These are phyloP conservation scores for Suillus sp. DNA, from an alignment of 768 basidiomycete species.

Conservation along the genomic window DNA sequence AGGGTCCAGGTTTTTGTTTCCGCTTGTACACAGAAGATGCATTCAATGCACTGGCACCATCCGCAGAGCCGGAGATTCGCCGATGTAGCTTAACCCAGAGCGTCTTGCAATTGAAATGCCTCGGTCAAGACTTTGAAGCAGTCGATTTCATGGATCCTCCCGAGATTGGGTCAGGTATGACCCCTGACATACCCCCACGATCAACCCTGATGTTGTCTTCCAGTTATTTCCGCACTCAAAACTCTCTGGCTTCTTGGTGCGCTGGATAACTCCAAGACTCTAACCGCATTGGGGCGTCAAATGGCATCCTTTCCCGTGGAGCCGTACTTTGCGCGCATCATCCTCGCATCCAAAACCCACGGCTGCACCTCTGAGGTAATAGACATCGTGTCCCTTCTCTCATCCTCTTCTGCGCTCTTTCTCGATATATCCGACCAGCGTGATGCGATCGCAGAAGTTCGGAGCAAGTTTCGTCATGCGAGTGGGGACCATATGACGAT, in stretches of 20 bases:
- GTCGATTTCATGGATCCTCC: slow-evolving; percentile 92
- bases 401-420: slow-evolving; percentile 81
- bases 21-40: slow-evolving; percentile 87
- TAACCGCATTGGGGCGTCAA: slow-evolving; percentile 75
- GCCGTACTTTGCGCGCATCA: slow-evolving; percentile 73
- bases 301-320: slow-evolving; percentile 97
- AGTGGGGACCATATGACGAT: slow-evolving; percentile 91
- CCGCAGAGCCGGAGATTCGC: slow-evolving; percentile 87
- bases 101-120: slow-evolving; percentile 82
- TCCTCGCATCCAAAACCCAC: slow-evolving; percentile 75
- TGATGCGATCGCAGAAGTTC: slow-evolving; percentile 67
- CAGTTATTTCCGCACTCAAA: slow-evolving; percentile 65
- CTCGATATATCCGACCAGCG: slow-evolving; percentile 75
- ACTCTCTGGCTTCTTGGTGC: slow-evolving; percentile 82
- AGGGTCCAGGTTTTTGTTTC: slow-evolving; percentile 87
- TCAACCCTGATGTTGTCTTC: slow-evolving; percentile 6
- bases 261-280: slow-evolving; percentile 58
- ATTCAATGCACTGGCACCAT: slow-evolving; percentile 63
- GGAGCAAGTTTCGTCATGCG: slow-evolving; percentile 77
- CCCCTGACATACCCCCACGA: neutral
- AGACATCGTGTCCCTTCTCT: slow-evolving; percentile 82
- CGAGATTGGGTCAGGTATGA: slow-evolving; percentile 70
- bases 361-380: slow-evolving; percentile 80
- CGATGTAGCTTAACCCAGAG: slow-evolving; percentile 84
- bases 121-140: slow-evolving; percentile 76